A percentile compares a stretch with the other conserved stretches of the same genome.
These are phyloP conservation scores for Phyllosticta paracitricarpa DNA, from an alignment of 2,329 filamentous ascomycete genomes.

Conservation along the genomic window DNA sequence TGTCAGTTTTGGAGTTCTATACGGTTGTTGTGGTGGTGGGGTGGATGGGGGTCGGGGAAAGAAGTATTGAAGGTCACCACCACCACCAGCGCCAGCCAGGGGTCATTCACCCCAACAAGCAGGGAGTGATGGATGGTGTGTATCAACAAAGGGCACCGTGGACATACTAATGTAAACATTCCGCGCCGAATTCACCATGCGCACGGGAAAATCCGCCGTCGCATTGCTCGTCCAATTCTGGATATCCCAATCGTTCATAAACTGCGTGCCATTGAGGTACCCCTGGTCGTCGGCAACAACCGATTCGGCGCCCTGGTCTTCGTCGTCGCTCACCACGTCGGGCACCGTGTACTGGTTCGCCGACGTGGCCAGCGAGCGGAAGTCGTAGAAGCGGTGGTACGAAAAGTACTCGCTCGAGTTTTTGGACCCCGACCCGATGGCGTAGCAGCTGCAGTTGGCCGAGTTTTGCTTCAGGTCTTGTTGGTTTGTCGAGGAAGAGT, in stretches of 20 bases:
- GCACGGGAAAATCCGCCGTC: conserved; percentile 27
- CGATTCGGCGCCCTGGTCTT: conserved; percentile 13
- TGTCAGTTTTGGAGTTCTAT: background rate
- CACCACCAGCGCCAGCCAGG: too few species aligned
- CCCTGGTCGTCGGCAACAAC: conserved; percentile 16
- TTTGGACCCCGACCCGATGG: conserved; percentile 30
- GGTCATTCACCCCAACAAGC: too few species aligned
- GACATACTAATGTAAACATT: conserved; percentile 36
- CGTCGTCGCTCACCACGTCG: conserved; percentile 18
- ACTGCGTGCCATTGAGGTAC: conserved; percentile 24
- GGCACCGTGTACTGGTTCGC: conserved; percentile 19
- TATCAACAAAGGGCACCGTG: background rate
- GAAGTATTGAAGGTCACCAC: too few species aligned
- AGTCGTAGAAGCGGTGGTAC: conserved; percentile 43
- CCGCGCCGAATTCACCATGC: conserved; percentile 35
- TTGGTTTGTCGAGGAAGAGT: background rate
- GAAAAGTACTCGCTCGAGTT: conserved; percentile 32
- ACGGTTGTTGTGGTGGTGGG: too few species aligned
- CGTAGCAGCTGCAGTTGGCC: conserved; percentile 38
- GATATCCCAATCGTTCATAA: conserved; percentile 30
- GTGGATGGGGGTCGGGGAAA: too few species aligned
- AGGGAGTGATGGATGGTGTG: too few species aligned
- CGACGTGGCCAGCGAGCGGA: conserved; percentile 32
- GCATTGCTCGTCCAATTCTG: conserved; percentile 37
- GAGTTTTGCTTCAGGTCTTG: conserved; percentile 23